Base-by-base conservation (phyloP, 2,329 filamentous ascomycete genomes). In the Fusarium lateritium region DNA sequence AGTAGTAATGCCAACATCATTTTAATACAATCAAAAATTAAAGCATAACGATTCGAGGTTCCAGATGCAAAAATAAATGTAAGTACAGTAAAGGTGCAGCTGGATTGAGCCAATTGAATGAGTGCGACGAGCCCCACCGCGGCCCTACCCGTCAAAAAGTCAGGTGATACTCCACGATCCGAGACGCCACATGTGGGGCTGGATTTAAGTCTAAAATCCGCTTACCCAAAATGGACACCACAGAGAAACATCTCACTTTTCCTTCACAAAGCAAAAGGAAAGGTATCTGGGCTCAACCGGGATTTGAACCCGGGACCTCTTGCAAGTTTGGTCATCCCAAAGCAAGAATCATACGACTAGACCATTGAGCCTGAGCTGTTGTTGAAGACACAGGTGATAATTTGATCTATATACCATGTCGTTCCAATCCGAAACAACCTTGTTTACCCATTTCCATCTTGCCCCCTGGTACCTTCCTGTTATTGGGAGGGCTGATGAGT, bases 281-380 rank as follows among this genome's bases (percentile, higher is more conserved):
- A 28, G 31, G 7, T 31, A 14, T 11, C 1, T 15, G 61, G 61
- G 61, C 61, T 57, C 39, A 34, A 77, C 80, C 80, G 80, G 78
- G 80, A 76, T 78, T 82, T 79, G 80, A 82, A 81, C 80, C 79
- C 80, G 80, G 79, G 80, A 80, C 80, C 80, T 81, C 80, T 75
- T 76, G 77, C 80, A 82, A 8, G 6, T 17, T 14, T 11, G 26
- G 43, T 15, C 6, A 34, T 24, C 65, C 65, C 65, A 67, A 67
- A 67, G 65, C 65, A n/a, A 3, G 65, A 67, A 67, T 67, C 65
- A 68, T 67, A 67, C 65, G 24, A 2, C 65, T 67, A 55, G 65
- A 67, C 65, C 65, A 67, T 49, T 24, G 43, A 59, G 65, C 65
- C 64, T 26, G 14, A 31, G 21, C 9, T 43, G 4, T 6, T 44